A percentile compares a stretch with the other conserved stretches of the same genome.
phyloP scores from a whole-genome alignment of 495 filamentous ascomycete species.

The Hyaloscypha bicolor region DNA sequence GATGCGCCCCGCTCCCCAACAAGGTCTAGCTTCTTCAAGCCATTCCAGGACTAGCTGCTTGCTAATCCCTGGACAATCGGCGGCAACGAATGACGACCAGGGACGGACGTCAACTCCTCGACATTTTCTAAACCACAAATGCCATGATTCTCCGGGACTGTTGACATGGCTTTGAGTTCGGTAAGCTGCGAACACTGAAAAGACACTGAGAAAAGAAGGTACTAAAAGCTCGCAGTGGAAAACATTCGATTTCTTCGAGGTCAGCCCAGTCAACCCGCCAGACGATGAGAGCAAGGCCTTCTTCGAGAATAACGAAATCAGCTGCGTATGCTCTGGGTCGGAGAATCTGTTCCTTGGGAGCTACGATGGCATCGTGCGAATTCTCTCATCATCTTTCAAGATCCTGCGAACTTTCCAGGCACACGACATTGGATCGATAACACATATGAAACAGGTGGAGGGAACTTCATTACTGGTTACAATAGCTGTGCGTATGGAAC shows the following conservation, averaged over 20 bases:
- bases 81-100: not conserved
- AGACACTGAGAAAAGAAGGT: not conserved
- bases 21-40: not conserved
- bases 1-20: not conserved
- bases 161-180: conserved; percentile 12
- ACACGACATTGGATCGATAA: conserved; percentile 76
- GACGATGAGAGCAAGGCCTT: conserved; percentile 61
- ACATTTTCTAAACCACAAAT: not conserved
- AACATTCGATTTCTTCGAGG: conserved; percentile 99
- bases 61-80: not conserved
- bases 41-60: not conserved
- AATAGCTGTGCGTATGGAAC: conserved; percentile 54
- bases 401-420: conserved; percentile 83
- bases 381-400: conserved; percentile 85
- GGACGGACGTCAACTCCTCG: not conserved
- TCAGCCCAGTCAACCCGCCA: conserved; percentile 77
- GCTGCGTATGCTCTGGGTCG: conserved; percentile 77
- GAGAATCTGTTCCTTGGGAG: conserved; percentile 89
- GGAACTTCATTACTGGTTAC: conserved; percentile 87
- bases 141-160: conserved; percentile 1
- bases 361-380: conserved; percentile 80
- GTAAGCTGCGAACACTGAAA: not conserved
- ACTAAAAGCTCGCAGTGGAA: conserved; percentile 71
- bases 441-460: conserved; percentile 93
- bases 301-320: conserved; percentile 51